Conservation (phyloP, 345 rosid genomes). For the Populus alba region DNA sequence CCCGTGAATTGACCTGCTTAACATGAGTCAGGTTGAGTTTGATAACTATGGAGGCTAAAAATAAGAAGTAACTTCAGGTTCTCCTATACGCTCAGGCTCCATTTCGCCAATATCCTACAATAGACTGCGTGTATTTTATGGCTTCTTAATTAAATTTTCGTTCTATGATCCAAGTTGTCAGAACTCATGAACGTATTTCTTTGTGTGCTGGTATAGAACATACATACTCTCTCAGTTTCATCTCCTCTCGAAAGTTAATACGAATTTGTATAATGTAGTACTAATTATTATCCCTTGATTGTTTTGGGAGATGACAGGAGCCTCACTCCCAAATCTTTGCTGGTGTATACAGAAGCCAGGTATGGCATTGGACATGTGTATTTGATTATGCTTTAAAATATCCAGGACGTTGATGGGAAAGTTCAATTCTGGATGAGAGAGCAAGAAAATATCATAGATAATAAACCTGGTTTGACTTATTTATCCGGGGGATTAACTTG, state of each 20-base stretch:
- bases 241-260: background rate
- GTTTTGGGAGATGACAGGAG: background rate
- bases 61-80: background rate
- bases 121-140: background rate
- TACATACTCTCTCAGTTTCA: background rate
- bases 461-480: too few relatives aligned
- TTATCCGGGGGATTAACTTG: fast-evolving
- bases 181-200: background rate
- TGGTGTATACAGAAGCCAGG: background rate
- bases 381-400: background rate
- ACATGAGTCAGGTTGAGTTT: background rate
- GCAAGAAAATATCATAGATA: background rate
- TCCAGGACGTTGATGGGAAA: background rate
- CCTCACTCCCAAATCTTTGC: background rate
- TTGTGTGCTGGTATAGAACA: background rate
- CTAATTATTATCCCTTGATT: background rate
- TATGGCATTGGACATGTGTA: background rate
- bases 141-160: background rate
- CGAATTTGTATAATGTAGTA: background rate
- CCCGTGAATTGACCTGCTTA: too few relatives aligned
- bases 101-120: background rate
- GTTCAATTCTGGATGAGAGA: background rate
- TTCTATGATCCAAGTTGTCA: background rate
- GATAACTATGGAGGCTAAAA: background rate
- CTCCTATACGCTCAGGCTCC: background rate